These are phyloP conservation scores for Pyrus hybrid DNA, from an alignment of 331 rosid genomes.

Conservation along the genomic window DNA sequence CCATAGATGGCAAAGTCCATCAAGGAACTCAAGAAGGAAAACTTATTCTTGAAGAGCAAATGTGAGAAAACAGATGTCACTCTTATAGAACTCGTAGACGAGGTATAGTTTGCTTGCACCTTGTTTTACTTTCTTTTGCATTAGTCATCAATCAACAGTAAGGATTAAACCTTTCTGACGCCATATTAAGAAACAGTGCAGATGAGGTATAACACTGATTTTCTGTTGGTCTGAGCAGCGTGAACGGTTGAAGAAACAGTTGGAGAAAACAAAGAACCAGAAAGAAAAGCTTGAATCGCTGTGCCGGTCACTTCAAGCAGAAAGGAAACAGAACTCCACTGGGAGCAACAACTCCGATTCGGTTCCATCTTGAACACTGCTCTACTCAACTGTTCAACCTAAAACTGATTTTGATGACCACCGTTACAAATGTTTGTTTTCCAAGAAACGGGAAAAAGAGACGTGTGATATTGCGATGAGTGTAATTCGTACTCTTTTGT, in stretches of 20 bases:
- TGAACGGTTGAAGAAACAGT: constrained; percentile 68
- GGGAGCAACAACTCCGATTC: constrained; percentile 50
- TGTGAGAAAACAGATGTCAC: constrained; percentile 77
- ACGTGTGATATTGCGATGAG: neutral
- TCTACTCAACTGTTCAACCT: neutral
- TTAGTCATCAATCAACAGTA: constrained; percentile 1
- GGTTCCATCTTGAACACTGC: constrained; percentile 26
- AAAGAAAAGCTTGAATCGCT: constrained; percentile 79
- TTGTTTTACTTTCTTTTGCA: neutral
- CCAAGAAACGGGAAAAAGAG: neutral
- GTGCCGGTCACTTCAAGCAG: constrained; percentile 91
- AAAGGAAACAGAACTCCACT: constrained; percentile 60
- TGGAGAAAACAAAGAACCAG: constrained; percentile 79
- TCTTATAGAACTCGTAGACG: constrained; percentile 74
- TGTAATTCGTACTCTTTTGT: neutral
- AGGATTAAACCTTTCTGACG: neutral
- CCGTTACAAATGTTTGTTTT: neutral
- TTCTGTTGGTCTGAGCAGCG: constrained; percentile 46
- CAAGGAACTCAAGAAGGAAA: constrained; percentile 95
- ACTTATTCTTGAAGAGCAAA: constrained; percentile 83
- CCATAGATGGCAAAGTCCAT: constrained; percentile 82
- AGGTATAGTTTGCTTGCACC: constrained; percentile 39
- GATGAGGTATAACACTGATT: neutral
- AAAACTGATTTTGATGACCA: neutral
- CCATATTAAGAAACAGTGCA: neutral